Percentiles rank a stretch among this genome's conserved stretches.
Conservation (phyloP, 1,284 basidiomycete species). For the Heterobasidion parviporum region DNA sequence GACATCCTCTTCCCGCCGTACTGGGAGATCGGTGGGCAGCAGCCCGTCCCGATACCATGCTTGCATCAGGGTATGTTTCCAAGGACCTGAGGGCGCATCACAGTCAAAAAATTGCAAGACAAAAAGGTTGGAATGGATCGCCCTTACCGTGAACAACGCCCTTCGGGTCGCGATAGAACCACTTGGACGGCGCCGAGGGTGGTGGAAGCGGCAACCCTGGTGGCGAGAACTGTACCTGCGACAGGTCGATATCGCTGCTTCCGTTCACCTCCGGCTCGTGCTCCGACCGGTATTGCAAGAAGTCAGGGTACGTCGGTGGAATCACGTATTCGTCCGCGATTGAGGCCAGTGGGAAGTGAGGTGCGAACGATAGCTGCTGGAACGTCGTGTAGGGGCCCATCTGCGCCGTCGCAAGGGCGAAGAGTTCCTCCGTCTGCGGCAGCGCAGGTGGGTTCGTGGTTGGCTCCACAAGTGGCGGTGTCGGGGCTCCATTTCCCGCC, state of each 20-base stretch:
- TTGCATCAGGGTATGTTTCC: constrained; percentile 80
- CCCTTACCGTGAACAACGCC: constrained; percentile 59
- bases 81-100: constrained; percentile 47
- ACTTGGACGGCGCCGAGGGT: constrained; percentile 55
- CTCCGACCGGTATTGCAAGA: constrained; percentile 58
- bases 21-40: constrained; percentile 70
- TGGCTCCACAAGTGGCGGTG: not conserved
- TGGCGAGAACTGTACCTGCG: constrained; percentile 63
- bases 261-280: constrained; percentile 48
- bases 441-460: not conserved
- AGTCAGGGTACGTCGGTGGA: constrained; percentile 76
- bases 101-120: constrained; percentile 1
- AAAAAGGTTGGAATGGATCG: constrained; percentile 14
- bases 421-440: constrained; percentile 47
- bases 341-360: constrained; percentile 75
- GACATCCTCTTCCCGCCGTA: constrained; percentile 64
- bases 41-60: constrained; percentile 78
- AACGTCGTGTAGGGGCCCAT: constrained; percentile 82
- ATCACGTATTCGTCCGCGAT: constrained; percentile 85
- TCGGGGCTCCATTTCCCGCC: not conserved
- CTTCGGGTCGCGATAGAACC: constrained; percentile 78
- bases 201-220: constrained; percentile 68
- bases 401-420: constrained; percentile 56
- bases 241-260: constrained; percentile 34
- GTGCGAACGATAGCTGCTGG: constrained; percentile 77